Evolutionary conservation across 1,284 basidiomycete genomes (phyloP), one percentile per base, ranked within the genome.

Genomic region (Ganoderma lingzhi): DNA sequence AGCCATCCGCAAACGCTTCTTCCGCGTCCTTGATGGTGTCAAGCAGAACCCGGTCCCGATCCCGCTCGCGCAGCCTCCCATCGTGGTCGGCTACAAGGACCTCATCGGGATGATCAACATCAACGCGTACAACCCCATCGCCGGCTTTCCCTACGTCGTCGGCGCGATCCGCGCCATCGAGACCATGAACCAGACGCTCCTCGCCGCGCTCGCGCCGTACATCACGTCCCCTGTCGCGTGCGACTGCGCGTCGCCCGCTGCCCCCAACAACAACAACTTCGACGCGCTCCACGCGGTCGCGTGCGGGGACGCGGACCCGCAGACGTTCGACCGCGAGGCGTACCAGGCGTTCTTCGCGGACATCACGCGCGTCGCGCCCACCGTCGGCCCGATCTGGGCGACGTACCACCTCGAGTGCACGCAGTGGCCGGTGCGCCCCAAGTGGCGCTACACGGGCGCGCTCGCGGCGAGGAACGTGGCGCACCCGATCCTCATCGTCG

Each of bases 141-240:
- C 66, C 0, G 9, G 56, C 6, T 86, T 81, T 74, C 71, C 76
- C 0, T 12, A 42, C 42, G n/a, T 71, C 37, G 78, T 86, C 37
- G 67, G 78, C 12, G 82, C 76, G 0, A 77, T 86, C 28, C 78
- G 81, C 5, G 80, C 82, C 4, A 75, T 86, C 35, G 81, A 82
- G 48, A 71, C 62, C 8, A 80, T 81, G 1, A 76, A 85, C 73
- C 80, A 78, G 9, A 75, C 74, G 3, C 64, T 74, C 5, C 67
- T 85, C 32, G 80, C 79, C 53, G 62, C 73, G 0, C 66, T 81
- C 58, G 64, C 68, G 2, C 73, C 23, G 66, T 71, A 56, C 23
- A 66, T 30, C 73, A 75, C 14, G 70, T 73, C 1, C 28, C 68
- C 68, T 1, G 58, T 61, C 28, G 30, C 28, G 30, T 35, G 30